Base-by-base conservation (phyloP, 116 monocot genomes). In the Phalaenopsis hybrid region DNA sequence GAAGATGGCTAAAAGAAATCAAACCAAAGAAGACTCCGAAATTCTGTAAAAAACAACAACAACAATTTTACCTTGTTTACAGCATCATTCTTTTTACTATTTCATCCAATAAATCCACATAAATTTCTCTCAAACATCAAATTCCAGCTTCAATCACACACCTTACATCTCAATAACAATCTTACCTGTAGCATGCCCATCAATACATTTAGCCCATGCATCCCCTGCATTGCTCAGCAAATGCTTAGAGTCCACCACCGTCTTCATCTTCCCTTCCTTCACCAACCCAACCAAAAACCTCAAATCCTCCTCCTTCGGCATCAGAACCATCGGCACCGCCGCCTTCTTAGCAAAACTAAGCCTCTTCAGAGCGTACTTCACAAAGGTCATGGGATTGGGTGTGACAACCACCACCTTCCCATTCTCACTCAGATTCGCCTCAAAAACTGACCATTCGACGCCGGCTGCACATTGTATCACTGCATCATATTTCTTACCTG, bases 221-320 rank as follows among this genome's bases (percentile, higher is more conserved):
- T 87, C 90, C 44, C 77, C 84, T 4, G 85, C 88, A 34, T 78
- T 82, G 34, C 79, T 79, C 37, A 90, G 74, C 1, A 88, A 82
- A 69, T 86, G 45, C 83, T 0, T 86, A 4, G 90, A 90, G 49
- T 92, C 92, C 8, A 92, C 81, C 73, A 90, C 79, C 2, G 90
- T 88, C 85, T 85, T 92, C 57, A 92, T 80, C 86, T 86, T 92
- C 50, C 88, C 90, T 41, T 92, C 85, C 84, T 87, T 92, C 81
- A 88, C 50, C 84, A 90, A 37, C 15, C 81, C 88, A 44, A 87
- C 85, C 33, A 90, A 61, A 73, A 86, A 86, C 44, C 57, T 44
- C 83, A 92, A 28, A 28, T 92, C 88, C 58, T 86, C 87, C 45
- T 50, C 76, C 8, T 57, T 76, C 20, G 75, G 76, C 12, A 28